phyloP scores from a whole-genome alignment of 2,329 filamentous ascomycete genomes.

The Tolypocladium capitatum region DNA sequence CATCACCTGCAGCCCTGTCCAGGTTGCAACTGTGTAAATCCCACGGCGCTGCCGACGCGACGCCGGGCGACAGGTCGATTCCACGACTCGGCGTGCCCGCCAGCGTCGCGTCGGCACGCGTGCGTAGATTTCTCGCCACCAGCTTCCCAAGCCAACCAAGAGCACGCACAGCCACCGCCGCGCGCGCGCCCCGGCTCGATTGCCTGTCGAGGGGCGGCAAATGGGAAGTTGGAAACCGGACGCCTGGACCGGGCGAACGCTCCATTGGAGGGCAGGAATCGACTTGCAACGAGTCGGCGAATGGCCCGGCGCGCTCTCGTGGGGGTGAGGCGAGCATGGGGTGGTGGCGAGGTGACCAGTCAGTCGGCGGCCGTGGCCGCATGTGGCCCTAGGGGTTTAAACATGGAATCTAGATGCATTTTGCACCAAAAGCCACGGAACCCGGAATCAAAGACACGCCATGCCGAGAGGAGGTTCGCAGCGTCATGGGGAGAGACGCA shows the following conservation, averaged over 20 bases:
- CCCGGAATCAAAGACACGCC: background rate
- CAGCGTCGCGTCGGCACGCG: background rate
- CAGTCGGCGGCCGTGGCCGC: background rate
- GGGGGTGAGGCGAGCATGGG: background rate
- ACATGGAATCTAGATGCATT: background rate
- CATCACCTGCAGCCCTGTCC: background rate
- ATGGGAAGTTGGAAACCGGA: too few species aligned
- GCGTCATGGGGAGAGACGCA: background rate
- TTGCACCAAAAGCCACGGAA: background rate
- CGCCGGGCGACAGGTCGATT: too few species aligned
- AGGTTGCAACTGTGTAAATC: background rate
- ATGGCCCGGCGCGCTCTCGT: too few species aligned
- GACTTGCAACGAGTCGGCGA: background rate
- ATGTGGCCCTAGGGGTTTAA: background rate
- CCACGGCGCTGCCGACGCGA: too few species aligned
- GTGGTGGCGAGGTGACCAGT: background rate
- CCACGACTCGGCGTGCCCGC: background rate
- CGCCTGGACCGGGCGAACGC: background rate
- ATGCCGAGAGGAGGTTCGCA: background rate
- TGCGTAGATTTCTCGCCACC: background rate
- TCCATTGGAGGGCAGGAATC: background rate
- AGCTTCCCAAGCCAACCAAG: background rate
- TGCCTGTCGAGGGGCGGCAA: background rate
- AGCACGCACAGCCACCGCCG: background rate
- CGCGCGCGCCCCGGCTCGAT: background rate